phyloP scores from a whole-genome alignment of 257 asterid species.

The Nemophila menziesii region DNA sequence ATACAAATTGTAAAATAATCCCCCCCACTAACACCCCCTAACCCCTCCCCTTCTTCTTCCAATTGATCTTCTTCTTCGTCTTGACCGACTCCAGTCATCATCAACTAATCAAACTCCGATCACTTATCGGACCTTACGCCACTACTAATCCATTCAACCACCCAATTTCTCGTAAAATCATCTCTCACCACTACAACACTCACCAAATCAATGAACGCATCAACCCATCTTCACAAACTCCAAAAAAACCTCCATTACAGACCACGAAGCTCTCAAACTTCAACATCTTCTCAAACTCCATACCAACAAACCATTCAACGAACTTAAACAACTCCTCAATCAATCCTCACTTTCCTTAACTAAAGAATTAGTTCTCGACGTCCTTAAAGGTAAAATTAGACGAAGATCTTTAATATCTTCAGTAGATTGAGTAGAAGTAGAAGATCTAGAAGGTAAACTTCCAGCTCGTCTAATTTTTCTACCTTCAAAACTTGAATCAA shows the following conservation, averaged over 20 bases:
- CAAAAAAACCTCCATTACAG: constrained; percentile 12
- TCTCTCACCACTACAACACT: not conserved
- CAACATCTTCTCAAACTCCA: constrained; percentile 42
- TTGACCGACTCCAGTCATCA: too few relatives aligned
- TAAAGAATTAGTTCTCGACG: constrained; percentile 46
- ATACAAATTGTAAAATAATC: too few relatives aligned
- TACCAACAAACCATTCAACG: constrained; percentile 18
- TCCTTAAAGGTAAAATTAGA: constrained; percentile 66
- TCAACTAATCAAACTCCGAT: not conserved
- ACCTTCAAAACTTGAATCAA: constrained; percentile 23
- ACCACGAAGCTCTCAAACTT: constrained; percentile 36
- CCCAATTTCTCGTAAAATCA: not conserved
- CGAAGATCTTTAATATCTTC: constrained; percentile 74
- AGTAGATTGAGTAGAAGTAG: constrained; percentile 25
- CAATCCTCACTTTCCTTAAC: constrained; percentile 24
- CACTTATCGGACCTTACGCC: not conserved
- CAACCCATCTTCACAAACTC: constrained; percentile 1
- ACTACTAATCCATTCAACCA: not conserved
- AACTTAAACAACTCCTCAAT: constrained; percentile 30
- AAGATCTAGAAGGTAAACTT: constrained; percentile 50
- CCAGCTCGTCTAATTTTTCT: constrained; percentile 30
- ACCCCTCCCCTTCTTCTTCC: too few relatives aligned
- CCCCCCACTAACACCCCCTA: too few relatives aligned
- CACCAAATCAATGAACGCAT: not conserved
- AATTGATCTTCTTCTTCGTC: too few relatives aligned